phyloP scores from a whole-genome alignment of 2,329 filamentous ascomycete species.

The Endoconidiophora laricicola region DNA sequence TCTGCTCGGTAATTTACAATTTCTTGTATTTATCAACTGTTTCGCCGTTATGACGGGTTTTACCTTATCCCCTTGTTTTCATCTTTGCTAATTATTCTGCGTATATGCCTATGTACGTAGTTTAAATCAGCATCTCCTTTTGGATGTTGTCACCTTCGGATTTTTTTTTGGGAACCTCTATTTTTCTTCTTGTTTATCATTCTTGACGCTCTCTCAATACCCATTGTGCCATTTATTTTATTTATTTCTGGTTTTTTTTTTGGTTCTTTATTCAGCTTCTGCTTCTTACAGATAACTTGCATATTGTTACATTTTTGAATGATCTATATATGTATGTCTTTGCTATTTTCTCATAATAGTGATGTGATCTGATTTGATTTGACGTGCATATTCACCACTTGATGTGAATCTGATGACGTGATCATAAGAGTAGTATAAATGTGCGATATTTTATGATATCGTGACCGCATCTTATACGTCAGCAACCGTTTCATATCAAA shows the following conservation, averaged over 20 bases:
- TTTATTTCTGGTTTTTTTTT: not conserved
- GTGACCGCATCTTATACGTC: too few species aligned
- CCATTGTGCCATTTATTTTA: constrained; percentile 4
- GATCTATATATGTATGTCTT: not conserved
- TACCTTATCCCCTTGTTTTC: not conserved
- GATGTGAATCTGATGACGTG: too few species aligned
- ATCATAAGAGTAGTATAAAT: too few species aligned
- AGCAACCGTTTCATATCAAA: too few species aligned
- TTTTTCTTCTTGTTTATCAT: constrained; percentile 1
- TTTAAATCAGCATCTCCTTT: not conserved
- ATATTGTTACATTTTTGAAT: not conserved
- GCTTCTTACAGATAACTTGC: constrained; percentile 5
- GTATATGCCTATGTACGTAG: not conserved
- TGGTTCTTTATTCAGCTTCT: not conserved
- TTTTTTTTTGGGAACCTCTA: not conserved
- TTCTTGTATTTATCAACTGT: too few species aligned
- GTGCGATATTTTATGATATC: too few species aligned
- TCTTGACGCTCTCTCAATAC: constrained; percentile 6
- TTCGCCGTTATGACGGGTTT: too few species aligned
- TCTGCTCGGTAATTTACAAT: too few species aligned
- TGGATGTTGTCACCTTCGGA: not conserved
- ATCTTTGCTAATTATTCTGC: constrained; percentile 1
- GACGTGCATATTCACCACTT: too few species aligned
- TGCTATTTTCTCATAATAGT: not conserved
- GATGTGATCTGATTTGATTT: too few species aligned